phyloP scores from a whole-genome alignment of 139 green algal genomes.

The Auxenochlorella pyrenoidosa region DNA sequence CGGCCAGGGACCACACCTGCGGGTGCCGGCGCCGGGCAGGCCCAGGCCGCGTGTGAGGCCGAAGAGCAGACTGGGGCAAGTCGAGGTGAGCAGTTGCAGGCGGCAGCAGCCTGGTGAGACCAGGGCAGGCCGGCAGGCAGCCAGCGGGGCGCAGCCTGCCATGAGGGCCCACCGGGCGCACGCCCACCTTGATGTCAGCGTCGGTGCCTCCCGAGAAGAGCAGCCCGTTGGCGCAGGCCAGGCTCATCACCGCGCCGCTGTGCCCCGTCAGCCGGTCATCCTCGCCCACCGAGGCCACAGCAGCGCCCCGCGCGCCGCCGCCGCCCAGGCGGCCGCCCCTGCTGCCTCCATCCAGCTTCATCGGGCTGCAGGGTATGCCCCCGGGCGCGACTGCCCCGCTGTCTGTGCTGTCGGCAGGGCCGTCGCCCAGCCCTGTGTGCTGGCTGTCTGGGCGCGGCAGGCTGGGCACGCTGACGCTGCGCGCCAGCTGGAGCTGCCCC shows the following conservation, averaged over 20 bases:
- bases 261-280: constrained; percentile 82
- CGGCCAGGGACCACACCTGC: constrained; percentile 77
- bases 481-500: background rate
- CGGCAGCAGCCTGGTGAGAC: background rate
- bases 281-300: background rate
- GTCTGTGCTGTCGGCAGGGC: background rate
- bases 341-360: background rate
- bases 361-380: background rate
- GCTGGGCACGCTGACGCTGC: constrained; percentile 6
- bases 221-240: constrained; percentile 58
- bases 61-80: no score
- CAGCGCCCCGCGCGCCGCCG: background rate
- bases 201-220: constrained; percentile 79
- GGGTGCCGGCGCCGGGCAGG: background rate
- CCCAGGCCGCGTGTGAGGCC: background rate
- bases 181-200: constrained; percentile 67
- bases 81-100: no score
- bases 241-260: constrained; percentile 57
- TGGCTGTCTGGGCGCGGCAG: constrained; percentile 13
- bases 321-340: background rate
- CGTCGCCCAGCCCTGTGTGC: background rate
- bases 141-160: no score
- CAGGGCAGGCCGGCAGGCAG: background rate
- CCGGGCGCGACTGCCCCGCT: constrained; percentile 15
- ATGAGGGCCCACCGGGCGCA: no score